Conservation (phyloP, 306 rosid genomes). For the Lagenaria siceraria region DNA sequence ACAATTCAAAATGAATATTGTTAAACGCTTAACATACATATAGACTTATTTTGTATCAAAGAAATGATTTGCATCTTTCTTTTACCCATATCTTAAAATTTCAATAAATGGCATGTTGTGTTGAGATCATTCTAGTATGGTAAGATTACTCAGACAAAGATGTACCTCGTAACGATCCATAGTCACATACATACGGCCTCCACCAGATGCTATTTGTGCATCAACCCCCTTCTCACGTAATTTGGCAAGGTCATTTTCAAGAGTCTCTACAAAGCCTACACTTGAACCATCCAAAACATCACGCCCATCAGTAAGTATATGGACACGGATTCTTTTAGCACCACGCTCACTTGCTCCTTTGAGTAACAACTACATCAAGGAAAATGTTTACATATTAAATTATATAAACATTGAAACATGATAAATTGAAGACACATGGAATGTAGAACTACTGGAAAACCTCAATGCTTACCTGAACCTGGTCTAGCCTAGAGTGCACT, state of each 20-base stretch:
- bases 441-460: neutral
- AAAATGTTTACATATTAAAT: neutral
- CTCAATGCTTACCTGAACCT: constrained; percentile 33
- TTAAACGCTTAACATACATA: neutral
- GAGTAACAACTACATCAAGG: constrained; percentile 57
- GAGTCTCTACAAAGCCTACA: constrained; percentile 69
- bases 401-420: neutral
- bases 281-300: constrained; percentile 98
- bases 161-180: constrained; percentile 95
- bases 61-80: neutral
- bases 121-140: too few relatives aligned
- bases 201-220: constrained; percentile 91
- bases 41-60: neutral
- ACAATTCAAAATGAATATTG: neutral
- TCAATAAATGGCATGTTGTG: neutral
- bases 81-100: neutral
- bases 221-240: constrained; percentile 74
- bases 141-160: neutral
- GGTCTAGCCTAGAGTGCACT: constrained; percentile 83
- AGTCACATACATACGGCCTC: constrained; percentile 97
- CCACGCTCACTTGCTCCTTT: constrained; percentile 75
- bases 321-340: constrained; percentile 78
- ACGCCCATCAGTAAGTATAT: constrained; percentile 91
- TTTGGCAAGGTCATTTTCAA: constrained; percentile 60
- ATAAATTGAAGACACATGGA: neutral